Base-by-base conservation (phyloP, 2,329 filamentous ascomycete species). In the Alternaria infectoria region DNA sequence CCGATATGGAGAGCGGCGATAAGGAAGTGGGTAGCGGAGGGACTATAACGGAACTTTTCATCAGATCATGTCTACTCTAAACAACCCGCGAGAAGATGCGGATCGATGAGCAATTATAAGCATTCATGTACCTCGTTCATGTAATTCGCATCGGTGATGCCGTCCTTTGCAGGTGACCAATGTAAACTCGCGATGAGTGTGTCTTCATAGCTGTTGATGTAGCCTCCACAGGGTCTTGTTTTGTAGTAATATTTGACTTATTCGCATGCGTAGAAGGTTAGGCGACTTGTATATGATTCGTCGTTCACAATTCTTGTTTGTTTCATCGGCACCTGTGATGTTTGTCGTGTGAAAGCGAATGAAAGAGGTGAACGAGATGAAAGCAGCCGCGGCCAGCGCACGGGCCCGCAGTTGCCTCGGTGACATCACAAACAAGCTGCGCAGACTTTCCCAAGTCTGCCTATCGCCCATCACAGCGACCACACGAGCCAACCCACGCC, bases 401-500 rank as follows among this genome's bases (percentile, higher is more conserved):
- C 59, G 55, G 55, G 19, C 55, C 61, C 10, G 15, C 61, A 52
- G 67, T 69, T 69, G 65, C 67, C 67, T 69, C 54, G 67, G 67
- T 69, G 67, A 69, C 67, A 69, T 69, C 67, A 69, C 67, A 67
- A 67, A 69, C 67, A 69, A 69, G 64, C 65, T 56, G 49, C 54
- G 49, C 64, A 63, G 57, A 65, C 50, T 66, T 69, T 64, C 57
- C 52, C 36, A 45, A 50, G 58, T 62, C 62, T 55, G 62, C 62
- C 47, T 49, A 54, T 45, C 15, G 25, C 51, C 28, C 45, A 57
- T 25, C 49, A 36, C 28, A 36, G 49, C 10, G 49, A 52, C 30
- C 52, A 54, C 54, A 58, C 43, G 47, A 54, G 50, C 30, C 55
- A 55, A 28, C 47, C 44, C 51, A 54, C 26, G 30, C 50, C 44